A percentile compares a stretch with the other conserved stretches of the same genome.
Evolutionary conservation across 768 basidiomycete species (phyloP).

Genomic region (Rubroboletus pulcherrimus): DNA sequence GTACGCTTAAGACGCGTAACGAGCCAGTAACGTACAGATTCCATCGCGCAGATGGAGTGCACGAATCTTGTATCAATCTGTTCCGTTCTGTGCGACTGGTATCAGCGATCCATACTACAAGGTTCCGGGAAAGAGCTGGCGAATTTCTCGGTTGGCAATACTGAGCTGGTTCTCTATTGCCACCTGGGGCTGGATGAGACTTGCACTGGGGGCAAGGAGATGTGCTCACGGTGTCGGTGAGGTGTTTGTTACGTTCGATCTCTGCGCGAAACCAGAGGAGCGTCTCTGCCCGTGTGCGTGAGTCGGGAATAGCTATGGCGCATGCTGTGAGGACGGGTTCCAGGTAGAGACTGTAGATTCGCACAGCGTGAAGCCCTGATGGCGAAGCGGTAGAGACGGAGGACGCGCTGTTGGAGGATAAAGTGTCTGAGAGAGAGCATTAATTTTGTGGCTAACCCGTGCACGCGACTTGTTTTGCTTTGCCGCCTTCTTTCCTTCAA

Average conservation of each 20-base stretch:
- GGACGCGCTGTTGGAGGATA: slow-evolving; percentile 55
- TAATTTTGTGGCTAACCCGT: slow-evolving; percentile 12
- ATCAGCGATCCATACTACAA: neutral
- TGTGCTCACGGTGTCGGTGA: slow-evolving; percentile 51
- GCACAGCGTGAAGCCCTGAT: slow-evolving; percentile 67
- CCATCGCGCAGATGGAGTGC: neutral
- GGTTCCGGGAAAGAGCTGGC: slow-evolving; percentile 44
- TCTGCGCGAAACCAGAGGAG: slow-evolving; percentile 69
- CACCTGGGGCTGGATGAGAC: slow-evolving; percentile 36
- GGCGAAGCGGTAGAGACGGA: slow-evolving; percentile 62
- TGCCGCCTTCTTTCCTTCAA: slow-evolving; percentile 5
- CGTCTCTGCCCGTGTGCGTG: slow-evolving; percentile 58
- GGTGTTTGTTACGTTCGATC: slow-evolving; percentile 54
- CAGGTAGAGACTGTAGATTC: slow-evolving; percentile 2
- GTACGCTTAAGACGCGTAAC: neutral
- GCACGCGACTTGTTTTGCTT: slow-evolving; percentile 17
- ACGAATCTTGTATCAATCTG: neutral
- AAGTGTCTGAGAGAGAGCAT: slow-evolving; percentile 65
- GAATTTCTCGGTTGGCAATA: slow-evolving; percentile 55
- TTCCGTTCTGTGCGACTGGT: neutral
- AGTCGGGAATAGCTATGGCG: slow-evolving; percentile 57
- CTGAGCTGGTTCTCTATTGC: slow-evolving; percentile 61
- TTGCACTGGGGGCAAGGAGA: neutral
- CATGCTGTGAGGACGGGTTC: slow-evolving; percentile 3
- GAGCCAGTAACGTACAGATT: neutral